Evolutionary conservation across 768 basidiomycete genomes (phyloP).

Genomic region (Calvatia gigantea): DNA sequence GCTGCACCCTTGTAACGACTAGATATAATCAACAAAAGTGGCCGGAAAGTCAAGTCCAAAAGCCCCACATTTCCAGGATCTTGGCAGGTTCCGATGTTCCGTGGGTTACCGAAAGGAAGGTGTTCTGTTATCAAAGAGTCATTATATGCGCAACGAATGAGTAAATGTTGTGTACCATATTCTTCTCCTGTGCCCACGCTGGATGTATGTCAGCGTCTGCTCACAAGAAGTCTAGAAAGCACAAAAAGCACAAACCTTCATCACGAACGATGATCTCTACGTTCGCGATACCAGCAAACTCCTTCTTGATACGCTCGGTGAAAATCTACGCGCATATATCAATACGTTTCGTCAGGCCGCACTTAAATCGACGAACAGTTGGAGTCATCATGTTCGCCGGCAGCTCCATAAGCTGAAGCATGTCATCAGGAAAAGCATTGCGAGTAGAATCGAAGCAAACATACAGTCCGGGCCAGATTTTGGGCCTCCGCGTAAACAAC

Average conservation of each 20-base stretch:
- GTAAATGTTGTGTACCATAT: constrained; percentile 52
- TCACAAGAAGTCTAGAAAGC: background rate
- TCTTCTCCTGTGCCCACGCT: constrained; percentile 83
- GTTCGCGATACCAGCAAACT: constrained; percentile 63
- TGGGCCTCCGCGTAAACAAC: constrained; percentile 72
- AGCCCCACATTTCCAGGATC: constrained; percentile 74
- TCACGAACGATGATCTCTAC: constrained; percentile 71
- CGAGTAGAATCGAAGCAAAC: constrained; percentile 14
- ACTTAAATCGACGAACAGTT: constrained; percentile 42
- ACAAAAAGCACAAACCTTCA: constrained; percentile 46
- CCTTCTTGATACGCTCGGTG: constrained; percentile 62
- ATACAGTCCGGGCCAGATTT: constrained; percentile 75
- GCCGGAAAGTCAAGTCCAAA: background rate
- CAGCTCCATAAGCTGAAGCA: constrained; percentile 68
- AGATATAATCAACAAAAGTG: background rate
- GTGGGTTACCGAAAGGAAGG: constrained; percentile 84
- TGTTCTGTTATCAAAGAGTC: constrained; percentile 42
- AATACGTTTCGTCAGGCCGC: background rate
- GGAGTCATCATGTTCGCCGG: constrained; percentile 88
- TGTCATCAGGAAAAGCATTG: background rate
- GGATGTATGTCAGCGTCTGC: constrained; percentile 6
- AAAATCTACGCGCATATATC: constrained; percentile 44
- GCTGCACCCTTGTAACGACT: constrained; percentile 83
- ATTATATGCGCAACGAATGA: background rate
- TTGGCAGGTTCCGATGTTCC: constrained; percentile 83